phyloP scores from a whole-genome alignment of 2,329 filamentous ascomycete genomes.

The Chalaropsis ovoidea region DNA sequence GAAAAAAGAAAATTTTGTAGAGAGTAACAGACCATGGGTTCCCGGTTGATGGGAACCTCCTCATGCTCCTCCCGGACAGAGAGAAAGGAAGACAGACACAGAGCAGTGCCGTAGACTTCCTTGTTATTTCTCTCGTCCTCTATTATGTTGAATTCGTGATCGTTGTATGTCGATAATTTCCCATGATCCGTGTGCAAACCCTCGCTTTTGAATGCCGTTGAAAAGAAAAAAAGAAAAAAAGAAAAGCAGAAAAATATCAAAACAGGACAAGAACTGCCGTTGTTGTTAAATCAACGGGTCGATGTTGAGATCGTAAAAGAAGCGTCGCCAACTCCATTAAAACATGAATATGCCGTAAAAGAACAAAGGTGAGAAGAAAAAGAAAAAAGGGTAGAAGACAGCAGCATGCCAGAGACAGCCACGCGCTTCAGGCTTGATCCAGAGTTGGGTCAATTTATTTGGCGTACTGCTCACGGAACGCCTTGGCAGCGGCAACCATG shows the following conservation, averaged over 20 bases:
- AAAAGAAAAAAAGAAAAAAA: conserved; percentile 25
- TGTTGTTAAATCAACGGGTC: conserved; percentile 28
- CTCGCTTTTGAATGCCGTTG: conserved; percentile 25
- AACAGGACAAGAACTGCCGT: conserved; percentile 25
- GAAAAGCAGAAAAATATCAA: conserved; percentile 24
- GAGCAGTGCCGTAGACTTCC: not conserved
- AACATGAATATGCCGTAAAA: conserved; percentile 28
- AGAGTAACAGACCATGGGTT: conserved; percentile 27
- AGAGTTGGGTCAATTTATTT: conserved; percentile 38
- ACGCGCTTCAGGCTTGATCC: conserved; percentile 15
- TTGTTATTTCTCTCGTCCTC: conserved; percentile 22
- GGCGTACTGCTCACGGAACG: conserved; percentile 81
- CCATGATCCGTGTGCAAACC: conserved; percentile 26
- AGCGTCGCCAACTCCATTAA: conserved; percentile 29
- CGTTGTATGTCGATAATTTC: conserved; percentile 26
- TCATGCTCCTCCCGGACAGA: conserved; percentile 26
- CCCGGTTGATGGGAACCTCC: conserved; percentile 27
- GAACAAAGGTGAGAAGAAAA: conserved; percentile 28
- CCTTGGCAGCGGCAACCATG: conserved; percentile 98
- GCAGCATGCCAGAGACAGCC: conserved; percentile 9
- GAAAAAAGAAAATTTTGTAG: conserved; percentile 19
- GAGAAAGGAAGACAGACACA: not conserved
- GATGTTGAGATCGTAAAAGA: conserved; percentile 48
- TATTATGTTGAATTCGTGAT: conserved; percentile 28
- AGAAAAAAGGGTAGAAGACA: conserved; percentile 20